Evolutionary conservation across 164 flowering plant species (phyloP).

Genomic region (Liquidambar formosana): DNA sequence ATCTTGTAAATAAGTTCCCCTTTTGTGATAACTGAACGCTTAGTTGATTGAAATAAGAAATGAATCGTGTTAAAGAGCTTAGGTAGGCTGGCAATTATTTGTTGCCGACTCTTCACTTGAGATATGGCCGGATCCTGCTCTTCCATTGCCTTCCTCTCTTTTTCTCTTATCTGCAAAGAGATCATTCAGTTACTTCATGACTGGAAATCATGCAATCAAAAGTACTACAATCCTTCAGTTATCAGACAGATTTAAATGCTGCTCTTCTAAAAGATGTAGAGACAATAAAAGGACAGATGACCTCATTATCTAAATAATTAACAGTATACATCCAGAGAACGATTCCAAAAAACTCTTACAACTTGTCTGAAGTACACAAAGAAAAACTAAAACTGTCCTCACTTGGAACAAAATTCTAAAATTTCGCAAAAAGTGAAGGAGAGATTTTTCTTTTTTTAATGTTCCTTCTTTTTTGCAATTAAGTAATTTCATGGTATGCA

Average conservation of each 20-base stretch:
- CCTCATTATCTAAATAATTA: background rate
- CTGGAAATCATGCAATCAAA: too few species aligned
- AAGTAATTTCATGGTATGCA: too few species aligned
- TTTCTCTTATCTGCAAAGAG: slow-evolving; percentile 60
- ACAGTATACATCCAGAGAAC: background rate
- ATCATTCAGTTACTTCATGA: background rate
- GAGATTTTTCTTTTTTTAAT: background rate
- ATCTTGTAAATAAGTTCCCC: slow-evolving; percentile 73
- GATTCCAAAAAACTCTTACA: background rate
- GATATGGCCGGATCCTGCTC: slow-evolving; percentile 70
- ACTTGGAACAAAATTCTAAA: too few species aligned
- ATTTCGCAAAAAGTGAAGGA: too few species aligned
- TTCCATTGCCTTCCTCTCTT: slow-evolving; percentile 52
- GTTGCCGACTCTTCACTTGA: slow-evolving; percentile 59
- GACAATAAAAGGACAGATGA: too few species aligned
- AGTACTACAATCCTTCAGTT: background rate
- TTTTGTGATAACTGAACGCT: slow-evolving; percentile 63
- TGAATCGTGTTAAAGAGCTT: slow-evolving; percentile 67
- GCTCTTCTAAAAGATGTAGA: background rate
- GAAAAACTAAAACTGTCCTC: too few species aligned
- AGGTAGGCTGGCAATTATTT: slow-evolving; percentile 67
- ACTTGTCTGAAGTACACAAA: background rate
- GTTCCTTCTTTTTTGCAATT: too few species aligned
- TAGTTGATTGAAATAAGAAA: slow-evolving; percentile 59
- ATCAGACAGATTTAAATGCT: too few species aligned